phyloP scores from a whole-genome alignment of 2,329 filamentous ascomycete genomes.

The Trichoderma atrobrunneum region DNA sequence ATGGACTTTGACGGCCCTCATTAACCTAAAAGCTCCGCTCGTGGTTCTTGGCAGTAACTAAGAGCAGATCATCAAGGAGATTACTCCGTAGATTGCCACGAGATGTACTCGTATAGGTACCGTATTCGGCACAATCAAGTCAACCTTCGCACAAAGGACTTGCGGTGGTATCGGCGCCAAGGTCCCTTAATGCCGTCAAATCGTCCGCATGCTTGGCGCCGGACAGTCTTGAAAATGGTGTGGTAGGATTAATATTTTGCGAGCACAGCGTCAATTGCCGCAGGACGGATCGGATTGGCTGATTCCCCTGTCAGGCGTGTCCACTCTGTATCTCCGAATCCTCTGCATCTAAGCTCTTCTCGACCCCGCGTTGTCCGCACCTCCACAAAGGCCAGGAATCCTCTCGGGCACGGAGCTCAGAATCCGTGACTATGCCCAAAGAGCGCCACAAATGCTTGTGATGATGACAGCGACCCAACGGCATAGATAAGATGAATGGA shows the following conservation, averaged over 20 bases:
- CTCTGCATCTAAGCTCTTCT: background rate
- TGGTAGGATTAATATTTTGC: background rate
- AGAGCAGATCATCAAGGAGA: background rate
- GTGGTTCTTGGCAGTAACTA: background rate
- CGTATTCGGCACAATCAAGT: too few relatives aligned
- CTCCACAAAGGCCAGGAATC: background rate
- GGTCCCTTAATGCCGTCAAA: background rate
- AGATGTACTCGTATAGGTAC: background rate
- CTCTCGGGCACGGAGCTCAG: background rate
- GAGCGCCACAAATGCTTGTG: background rate
- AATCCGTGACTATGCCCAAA: background rate
- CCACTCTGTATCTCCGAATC: background rate
- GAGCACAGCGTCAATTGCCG: background rate
- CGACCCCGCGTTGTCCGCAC: constrained; percentile 6
- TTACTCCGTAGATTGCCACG: background rate
- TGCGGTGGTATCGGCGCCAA: background rate
- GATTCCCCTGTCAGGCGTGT: background rate
- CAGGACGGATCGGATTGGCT: background rate
- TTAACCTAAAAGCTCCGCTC: background rate
- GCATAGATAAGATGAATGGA: background rate
- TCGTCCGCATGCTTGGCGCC: background rate
- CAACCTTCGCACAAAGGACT: background rate
- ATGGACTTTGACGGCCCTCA: background rate
- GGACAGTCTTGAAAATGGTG: background rate
- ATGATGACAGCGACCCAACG: background rate